These are phyloP conservation scores for Hypholoma sublateritium DNA, from an alignment of 768 basidiomycete species.

Conservation along the genomic window DNA sequence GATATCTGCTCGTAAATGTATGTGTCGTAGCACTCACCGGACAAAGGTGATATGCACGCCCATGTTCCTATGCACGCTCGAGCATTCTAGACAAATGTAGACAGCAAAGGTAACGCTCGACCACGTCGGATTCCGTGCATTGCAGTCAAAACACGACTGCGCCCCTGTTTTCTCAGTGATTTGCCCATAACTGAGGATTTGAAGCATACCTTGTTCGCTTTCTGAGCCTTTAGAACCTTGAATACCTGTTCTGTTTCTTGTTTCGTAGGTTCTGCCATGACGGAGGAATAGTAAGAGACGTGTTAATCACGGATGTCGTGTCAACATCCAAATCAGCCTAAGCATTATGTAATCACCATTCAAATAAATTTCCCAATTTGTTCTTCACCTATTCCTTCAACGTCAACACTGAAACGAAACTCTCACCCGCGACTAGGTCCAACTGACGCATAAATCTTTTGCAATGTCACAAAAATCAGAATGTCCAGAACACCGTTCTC, in stretches of 20 bases:
- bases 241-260: conserved; percentile 88
- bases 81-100: conserved; percentile 98
- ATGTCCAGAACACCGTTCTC: too few species aligned
- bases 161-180: not conserved
- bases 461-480: too few species aligned
- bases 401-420: too few species aligned
- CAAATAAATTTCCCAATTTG: too few species aligned
- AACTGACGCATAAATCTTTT: too few species aligned
- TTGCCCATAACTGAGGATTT: not conserved
- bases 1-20: too few species aligned
- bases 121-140: conserved; percentile 97
- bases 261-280: conserved; percentile 78
- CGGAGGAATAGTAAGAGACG: conserved; percentile 16
- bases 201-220: conserved; percentile 76
- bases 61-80: conserved; percentile 91
- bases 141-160: conserved; percentile 86
- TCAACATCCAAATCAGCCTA: conserved; percentile 12
- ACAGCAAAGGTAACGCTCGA: conserved; percentile 94
- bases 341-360: not conserved
- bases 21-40: conserved; percentile 50
- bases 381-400: too few species aligned
- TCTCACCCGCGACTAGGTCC: too few species aligned
- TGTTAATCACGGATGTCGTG: conserved; percentile 28
- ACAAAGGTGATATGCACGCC: conserved; percentile 99
- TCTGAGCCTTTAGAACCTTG: conserved; percentile 76